Base-by-base conservation (phyloP, 805 yeast species). In the Kazachstania psychrophila region DNA sequence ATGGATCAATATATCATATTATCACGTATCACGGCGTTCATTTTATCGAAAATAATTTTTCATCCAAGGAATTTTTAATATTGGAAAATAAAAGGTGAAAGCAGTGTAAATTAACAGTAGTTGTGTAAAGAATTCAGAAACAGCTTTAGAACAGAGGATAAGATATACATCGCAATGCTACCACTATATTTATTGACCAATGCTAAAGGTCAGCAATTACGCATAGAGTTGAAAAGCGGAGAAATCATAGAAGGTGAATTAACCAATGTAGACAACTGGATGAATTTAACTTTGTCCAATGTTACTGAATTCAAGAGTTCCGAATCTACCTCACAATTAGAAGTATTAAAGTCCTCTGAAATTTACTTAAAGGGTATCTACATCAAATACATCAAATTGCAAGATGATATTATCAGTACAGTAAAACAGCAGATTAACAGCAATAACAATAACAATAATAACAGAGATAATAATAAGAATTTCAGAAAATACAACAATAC, bases 171-270 rank as follows among this genome's bases (percentile, higher is more conserved):
- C n/a, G n/a, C n/a, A n/a, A 58, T 58, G 98, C 75, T 92, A 43
- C 99, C 99, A 30, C 68, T 92, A 51, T 88, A 87, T 49, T 70
- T 92, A 43, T 72, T 92, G 52, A 87, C 94, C 37, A 82, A 95
- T 38, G 85, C 95, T 13, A 88, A 87, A 59, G 88, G 85, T 40
- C 88, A 84, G 53, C 82, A 87, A 26, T 72, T 92, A 52, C 70
- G 81, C 52, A 85, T 92, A 33, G 98, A 89, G 59, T 73, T 92
- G 54, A 92, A 92, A 60, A 78, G 81, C 39, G 96, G 97, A 23
- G 96, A 85, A 52, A 78, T 89, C 8, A 68, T 88, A 34, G 81
- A 80, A 52, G 99, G 99, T 34, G 73, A 72, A 39, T 67, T 92
- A 41, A 74, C 76, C 38, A 82, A 84, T 53, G 86, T 95, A 49